Base-by-base conservation (phyloP, 805 yeast species). In the Candida manassasensis region DNA sequence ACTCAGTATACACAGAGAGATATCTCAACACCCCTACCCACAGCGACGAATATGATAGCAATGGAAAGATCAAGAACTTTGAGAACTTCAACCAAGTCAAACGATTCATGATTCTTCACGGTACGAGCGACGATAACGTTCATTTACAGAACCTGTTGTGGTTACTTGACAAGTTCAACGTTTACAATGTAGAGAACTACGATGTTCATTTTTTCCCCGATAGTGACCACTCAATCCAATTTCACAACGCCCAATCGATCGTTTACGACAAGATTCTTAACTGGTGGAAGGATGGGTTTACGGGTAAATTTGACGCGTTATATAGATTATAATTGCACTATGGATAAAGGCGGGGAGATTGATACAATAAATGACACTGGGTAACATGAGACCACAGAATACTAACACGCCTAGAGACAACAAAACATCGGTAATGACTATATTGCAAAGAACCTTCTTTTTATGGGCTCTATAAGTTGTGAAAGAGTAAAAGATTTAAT, bases 91-190 rank as follows among this genome's bases (percentile, higher is more conserved):
- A 69, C 11, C 73, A 70, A 7, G 53, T 54, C 14, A 70, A 70
- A 31, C 69, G 97, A 50, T 87, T 93, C 51, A 59, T 93, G 41
- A 55, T 93, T 24, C 86, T 90, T 86, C 98, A 90, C 53, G 98
- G 98, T 1, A 81, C 96, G 0, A 96, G 96, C 4, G 98, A 93
- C 61, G 98, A 93, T 59, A 93, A 93, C 49, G 98, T 93, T 30
- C 97, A 93, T 61, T 77, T 89, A 60, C 98, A 93, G 56, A 86
- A 93, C 62, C 75, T 90, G 29, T 68, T 87, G 40, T 78, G 80
- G 54, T 64, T 93, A 25, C 53, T 93, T 30, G 97, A 93, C 60
- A 56, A 72, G 17, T 68, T 84, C 38, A 75, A 82, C 48, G 25
- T 62, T 32, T 50, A 54, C 6, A 53, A 54, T 18, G 73, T 83